Conservation (phyloP, 257 asterid species). For the Solanum piurae region DNA sequence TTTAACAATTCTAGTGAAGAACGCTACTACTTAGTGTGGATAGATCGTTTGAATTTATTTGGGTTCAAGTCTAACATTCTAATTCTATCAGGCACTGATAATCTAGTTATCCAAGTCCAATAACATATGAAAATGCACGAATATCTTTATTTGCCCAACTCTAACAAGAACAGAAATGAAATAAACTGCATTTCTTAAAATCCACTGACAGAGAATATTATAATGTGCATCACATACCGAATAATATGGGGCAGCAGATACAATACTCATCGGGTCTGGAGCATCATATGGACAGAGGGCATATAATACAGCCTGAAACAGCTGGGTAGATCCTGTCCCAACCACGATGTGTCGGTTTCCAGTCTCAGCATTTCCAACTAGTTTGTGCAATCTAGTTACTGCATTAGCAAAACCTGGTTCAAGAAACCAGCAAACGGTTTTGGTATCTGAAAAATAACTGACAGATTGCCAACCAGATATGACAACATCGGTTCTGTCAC, state of each 20-base stretch:
- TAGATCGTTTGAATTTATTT: background rate
- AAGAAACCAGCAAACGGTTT: slow-evolving; percentile 73
- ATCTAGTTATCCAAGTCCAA: background rate
- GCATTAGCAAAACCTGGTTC: slow-evolving; percentile 65
- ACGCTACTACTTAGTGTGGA: background rate
- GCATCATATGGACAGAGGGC: slow-evolving; percentile 58
- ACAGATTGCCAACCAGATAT: slow-evolving; percentile 87
- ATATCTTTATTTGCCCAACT: background rate
- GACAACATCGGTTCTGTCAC: slow-evolving; percentile 53
- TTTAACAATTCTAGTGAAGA: background rate
- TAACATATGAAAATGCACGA: background rate
- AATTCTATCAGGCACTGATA: background rate
- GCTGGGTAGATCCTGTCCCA: slow-evolving; percentile 93
- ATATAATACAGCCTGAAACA: slow-evolving; percentile 72
- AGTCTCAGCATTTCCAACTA: slow-evolving; percentile 72
- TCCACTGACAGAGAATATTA: background rate
- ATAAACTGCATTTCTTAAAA: background rate
- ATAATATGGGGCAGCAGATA: slow-evolving; percentile 89
- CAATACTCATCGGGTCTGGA: slow-evolving; percentile 59
- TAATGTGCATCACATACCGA: slow-evolving; percentile 39
- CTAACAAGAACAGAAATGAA: background rate
- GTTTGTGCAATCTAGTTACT: slow-evolving; percentile 51
- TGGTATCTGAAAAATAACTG: slow-evolving; percentile 71
- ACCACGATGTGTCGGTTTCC: slow-evolving; percentile 70
- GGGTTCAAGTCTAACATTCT: background rate